These are phyloP conservation scores for Torrubiellomyces zombiae DNA, from an alignment of 2,329 filamentous ascomycete species.

Conservation along the genomic window DNA sequence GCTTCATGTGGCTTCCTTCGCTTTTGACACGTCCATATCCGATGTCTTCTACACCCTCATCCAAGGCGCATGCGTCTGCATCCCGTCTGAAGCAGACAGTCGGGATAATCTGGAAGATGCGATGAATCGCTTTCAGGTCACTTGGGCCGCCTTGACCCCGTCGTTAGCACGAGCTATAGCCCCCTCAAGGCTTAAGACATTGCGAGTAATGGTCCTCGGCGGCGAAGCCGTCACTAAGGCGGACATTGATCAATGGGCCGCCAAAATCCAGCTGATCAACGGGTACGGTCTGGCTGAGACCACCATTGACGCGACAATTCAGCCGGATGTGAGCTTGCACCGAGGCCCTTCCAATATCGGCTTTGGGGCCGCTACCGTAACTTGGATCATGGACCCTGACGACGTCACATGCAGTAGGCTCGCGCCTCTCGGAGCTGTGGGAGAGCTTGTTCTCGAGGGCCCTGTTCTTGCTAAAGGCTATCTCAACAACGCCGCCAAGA, in stretches of 20 bases:
- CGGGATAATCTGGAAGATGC: slow-evolving; percentile 3
- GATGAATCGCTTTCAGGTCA: slow-evolving; percentile 4
- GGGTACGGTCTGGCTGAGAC: slow-evolving; percentile 20
- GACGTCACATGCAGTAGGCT: not conserved
- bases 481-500: slow-evolving; percentile 37
- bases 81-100: slow-evolving; percentile 6
- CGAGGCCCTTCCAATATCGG: slow-evolving; percentile 2
- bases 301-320: slow-evolving; percentile 9
- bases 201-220: slow-evolving; percentile 8
- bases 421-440: not conserved
- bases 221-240: slow-evolving; percentile 14
- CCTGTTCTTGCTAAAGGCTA: slow-evolving; percentile 38
- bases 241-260: slow-evolving; percentile 6
- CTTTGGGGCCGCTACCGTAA: not conserved
- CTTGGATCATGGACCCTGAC: slow-evolving; percentile 1
- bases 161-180: slow-evolving; percentile 3
- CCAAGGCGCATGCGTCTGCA: slow-evolving; percentile 5
- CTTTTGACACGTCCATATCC: slow-evolving; percentile 6
- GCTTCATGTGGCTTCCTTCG: slow-evolving; percentile 6
- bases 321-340: not conserved
- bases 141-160: slow-evolving; percentile 4
- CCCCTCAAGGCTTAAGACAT: slow-evolving; percentile 2
- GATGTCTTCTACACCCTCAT: slow-evolving; percentile 5
- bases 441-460: slow-evolving; percentile 13
- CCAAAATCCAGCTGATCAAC: slow-evolving; percentile 17